Base-by-base conservation (phyloP, 2,329 filamentous ascomycete genomes). In the Mariannaea elegans region DNA sequence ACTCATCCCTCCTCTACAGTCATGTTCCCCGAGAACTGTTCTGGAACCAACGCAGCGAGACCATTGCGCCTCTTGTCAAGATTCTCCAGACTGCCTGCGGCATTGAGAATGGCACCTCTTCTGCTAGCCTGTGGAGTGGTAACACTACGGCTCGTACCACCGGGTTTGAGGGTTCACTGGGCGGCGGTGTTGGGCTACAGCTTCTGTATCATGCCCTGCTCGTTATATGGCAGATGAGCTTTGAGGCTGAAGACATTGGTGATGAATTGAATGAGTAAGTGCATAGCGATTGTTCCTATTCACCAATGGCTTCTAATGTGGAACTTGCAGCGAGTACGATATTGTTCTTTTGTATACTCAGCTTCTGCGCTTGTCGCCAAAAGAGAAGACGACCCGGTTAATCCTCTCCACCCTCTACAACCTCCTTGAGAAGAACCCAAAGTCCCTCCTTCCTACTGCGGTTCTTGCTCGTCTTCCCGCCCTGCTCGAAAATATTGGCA, bases 361-460 rank as follows among this genome's bases (percentile, higher is more conserved):
- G 66, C 88, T 99, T 34, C 84, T 99, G 55, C 90, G 93, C 54
- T 83, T 97, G 39, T 98, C 95, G 2, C 94, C 94, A 42, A 99
- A 99, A 77, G 95, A 98, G 76, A 99, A 99, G 83, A 98, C 94
- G 1, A 98, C 94, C 1, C 89, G 95, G 27, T 85, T 99, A 53
- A 87, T 97, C 44, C 84, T 98, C 42, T 93, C 93, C 9, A 97
- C 94, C 7, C 85, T 99, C 38, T 86, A 90, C 75, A 98, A 97
- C 78, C 88, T 99, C 42, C 87, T 97, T 34, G 81, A 81, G 42
- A 81, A 82, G 61, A 89, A 92, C 82, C 77, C 86, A 79, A 81
- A 91, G 84, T 84, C 91, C 75, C 78, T 89, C 76, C 88, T 98
- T 56, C 94, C 94, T 7, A 90, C 90, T 3, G 94, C 95, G 1